Evolutionary conservation across 2,329 filamentous ascomycete genomes (phyloP).

Genomic region (Aschersonia sp.): DNA sequence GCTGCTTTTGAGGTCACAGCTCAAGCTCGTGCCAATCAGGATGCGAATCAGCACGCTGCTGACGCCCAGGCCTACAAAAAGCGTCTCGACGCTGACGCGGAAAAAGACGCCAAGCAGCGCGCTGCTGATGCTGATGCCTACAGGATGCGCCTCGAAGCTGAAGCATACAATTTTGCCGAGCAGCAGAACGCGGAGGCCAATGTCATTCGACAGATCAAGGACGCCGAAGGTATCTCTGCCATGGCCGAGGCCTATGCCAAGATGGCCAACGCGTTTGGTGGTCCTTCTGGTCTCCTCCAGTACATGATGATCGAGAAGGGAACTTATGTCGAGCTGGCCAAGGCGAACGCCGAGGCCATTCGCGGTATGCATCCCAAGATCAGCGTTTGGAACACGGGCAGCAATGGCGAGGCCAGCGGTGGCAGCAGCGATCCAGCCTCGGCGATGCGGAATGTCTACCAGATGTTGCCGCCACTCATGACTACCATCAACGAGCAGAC

Average conservation of each 20-base stretch:
- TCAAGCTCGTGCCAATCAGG: constrained; percentile 40
- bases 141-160: constrained; percentile 32
- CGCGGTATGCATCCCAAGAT: constrained; percentile 76
- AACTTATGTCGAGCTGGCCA: constrained; percentile 62
- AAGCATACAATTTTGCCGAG: constrained; percentile 21
- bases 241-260: constrained; percentile 71
- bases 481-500: constrained; percentile 82
- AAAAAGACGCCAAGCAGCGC: constrained; percentile 22
- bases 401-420: constrained; percentile 21
- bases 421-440: constrained; percentile 37
- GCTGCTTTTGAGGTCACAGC: constrained; percentile 49
- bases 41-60: constrained; percentile 35
- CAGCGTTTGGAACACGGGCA: constrained; percentile 75
- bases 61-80: constrained; percentile 38
- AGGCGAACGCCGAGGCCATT: constrained; percentile 64
- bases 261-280: constrained; percentile 59
- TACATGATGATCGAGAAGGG: constrained; percentile 81
- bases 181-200: constrained; percentile 42
- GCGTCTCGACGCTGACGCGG: constrained; percentile 28
- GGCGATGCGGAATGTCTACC: constrained; percentile 64
- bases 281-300: constrained; percentile 62
- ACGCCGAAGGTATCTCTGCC: constrained; percentile 62
- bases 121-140: constrained; percentile 10
- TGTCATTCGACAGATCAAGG: constrained; percentile 47
- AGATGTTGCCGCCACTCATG: constrained; percentile 70